Evolutionary conservation across 148 eudicot species (phyloP).

Genomic region (Dysphania ambrosioides): DNA sequence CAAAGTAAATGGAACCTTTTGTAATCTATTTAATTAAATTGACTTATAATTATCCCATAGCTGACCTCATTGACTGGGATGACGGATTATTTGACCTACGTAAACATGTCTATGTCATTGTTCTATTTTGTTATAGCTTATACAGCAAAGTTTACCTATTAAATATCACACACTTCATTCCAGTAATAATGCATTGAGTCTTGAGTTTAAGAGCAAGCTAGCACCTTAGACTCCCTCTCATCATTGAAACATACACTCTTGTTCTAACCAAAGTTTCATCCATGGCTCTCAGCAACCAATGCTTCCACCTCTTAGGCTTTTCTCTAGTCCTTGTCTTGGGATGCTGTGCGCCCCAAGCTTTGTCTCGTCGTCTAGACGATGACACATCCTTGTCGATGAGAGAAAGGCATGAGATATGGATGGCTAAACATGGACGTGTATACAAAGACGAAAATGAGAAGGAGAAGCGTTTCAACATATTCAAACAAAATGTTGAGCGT

Average conservation of each 20-base stretch:
- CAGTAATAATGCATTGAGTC: not conserved
- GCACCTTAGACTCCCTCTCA: too few species aligned
- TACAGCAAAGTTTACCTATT: too few species aligned
- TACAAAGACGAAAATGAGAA: conserved; percentile 25
- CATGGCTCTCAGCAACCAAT: conserved; percentile 2
- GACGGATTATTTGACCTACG: too few species aligned
- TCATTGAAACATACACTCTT: too few species aligned
- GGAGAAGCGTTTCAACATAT: conserved; percentile 37
- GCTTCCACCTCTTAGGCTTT: not conserved
- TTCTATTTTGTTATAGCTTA: too few species aligned
- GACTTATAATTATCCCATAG: too few species aligned
- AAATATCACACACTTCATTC: not conserved
- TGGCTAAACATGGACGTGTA: conserved; percentile 7
- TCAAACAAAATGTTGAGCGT: conserved; percentile 37
- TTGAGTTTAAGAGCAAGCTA: not conserved
- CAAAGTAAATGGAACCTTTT: too few species aligned
- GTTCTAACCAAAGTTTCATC: not conserved
- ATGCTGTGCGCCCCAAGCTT: not conserved
- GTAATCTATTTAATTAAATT: too few species aligned
- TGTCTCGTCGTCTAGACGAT: conserved; percentile 9
- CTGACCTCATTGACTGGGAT: too few species aligned
- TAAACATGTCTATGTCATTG: too few species aligned
- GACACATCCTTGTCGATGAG: not conserved
- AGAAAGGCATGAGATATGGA: conserved; percentile 29
- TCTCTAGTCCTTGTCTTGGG: not conserved